Base-by-base conservation (phyloP, 2,329 filamentous ascomycete species). In the Metarhizium anisopliae region DNA sequence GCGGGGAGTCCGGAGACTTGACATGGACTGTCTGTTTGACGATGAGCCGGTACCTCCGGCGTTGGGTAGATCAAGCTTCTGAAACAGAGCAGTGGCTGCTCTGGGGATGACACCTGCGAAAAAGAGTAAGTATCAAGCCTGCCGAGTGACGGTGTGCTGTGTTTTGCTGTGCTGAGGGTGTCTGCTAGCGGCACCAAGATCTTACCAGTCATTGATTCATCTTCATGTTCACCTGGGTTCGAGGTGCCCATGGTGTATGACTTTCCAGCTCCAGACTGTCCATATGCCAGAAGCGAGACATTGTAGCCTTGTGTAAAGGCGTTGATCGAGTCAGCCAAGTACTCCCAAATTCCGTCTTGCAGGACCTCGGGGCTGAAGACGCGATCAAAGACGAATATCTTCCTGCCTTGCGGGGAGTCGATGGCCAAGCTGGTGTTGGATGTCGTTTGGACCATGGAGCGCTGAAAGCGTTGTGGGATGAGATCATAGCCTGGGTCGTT, bases 181-280 rank as follows among this genome's bases (percentile, higher is more conserved):
- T 11, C 32, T 10, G 16, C 43, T 74, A 87, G 71, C 5, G 4
- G 6, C 29, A 36, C 18, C 54, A 11, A 11, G 36, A 36, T 14
- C 54, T 50, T 80, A 94, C 90, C 91, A 88, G 93, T 94, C 35
- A 83, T 72, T 7, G 86, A 81, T 35, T 78, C 61, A 64, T 93
- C 80, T 30, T 76, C 78, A 66, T 95, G 87, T 65, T 96, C 92
- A 25, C 72, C 72, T 2, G 92, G 90, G 4, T 91, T 91, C 0
- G 93, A 91, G 0, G 94, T 99, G 56, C 94, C 94, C 94, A 99
- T 99, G 0, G 94, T 99, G 69, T 95, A 97, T 2, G 93, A 97
- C 74, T 99, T 99, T 63, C 94, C 94, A 11, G 94, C 91, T 56
- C 94, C 94, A 32, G 94, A 99, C 76, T 99, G 94, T 62, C 94